These are phyloP conservation scores for Scheffersomyces illinoinensis DNA, from an alignment of 1,139 yeast genomes.

Conservation along the genomic window DNA sequence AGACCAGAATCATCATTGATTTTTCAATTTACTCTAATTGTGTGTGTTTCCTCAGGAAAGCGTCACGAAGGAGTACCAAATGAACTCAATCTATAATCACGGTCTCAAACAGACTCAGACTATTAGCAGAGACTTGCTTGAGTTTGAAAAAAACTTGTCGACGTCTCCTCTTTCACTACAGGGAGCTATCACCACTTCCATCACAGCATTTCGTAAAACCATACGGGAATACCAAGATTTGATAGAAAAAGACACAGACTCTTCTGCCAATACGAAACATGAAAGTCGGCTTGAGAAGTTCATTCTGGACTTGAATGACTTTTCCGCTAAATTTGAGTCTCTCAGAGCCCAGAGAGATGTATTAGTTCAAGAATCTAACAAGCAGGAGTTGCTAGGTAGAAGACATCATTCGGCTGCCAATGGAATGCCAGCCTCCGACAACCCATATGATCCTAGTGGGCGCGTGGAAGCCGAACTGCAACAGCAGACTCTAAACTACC, in stretches of 20 bases:
- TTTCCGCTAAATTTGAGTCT: conserved; percentile 57
- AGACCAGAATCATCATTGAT: neutral
- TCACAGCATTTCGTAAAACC: conserved; percentile 74
- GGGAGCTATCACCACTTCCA: conserved; percentile 81
- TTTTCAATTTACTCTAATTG: neutral
- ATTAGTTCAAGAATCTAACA: conserved; percentile 49
- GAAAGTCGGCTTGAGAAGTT: conserved; percentile 62
- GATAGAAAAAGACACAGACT: conserved; percentile 58
- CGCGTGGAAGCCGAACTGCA: conserved; percentile 24
- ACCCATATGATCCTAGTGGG: conserved; percentile 51
- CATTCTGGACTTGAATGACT: conserved; percentile 57
- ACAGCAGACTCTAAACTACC: conserved; percentile 40
- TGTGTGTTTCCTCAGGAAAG: neutral
- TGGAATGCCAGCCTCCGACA: conserved; percentile 44
- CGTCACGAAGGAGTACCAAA: conserved; percentile 2
- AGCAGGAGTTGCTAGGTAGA: conserved; percentile 64
- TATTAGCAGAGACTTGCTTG: conserved; percentile 64
- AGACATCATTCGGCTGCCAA: conserved; percentile 31
- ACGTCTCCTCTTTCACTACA: conserved; percentile 75
- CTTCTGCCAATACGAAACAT: conserved; percentile 62
- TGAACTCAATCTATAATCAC: conserved; percentile 85
- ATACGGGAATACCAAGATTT: conserved; percentile 74
- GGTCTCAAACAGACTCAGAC: conserved; percentile 83
- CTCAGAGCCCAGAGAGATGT: conserved; percentile 69
- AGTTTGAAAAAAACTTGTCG: conserved; percentile 66